Evolutionary conservation across 306 rosid genomes (phyloP).

Genomic region (Castanopsis chinensis): DNA sequence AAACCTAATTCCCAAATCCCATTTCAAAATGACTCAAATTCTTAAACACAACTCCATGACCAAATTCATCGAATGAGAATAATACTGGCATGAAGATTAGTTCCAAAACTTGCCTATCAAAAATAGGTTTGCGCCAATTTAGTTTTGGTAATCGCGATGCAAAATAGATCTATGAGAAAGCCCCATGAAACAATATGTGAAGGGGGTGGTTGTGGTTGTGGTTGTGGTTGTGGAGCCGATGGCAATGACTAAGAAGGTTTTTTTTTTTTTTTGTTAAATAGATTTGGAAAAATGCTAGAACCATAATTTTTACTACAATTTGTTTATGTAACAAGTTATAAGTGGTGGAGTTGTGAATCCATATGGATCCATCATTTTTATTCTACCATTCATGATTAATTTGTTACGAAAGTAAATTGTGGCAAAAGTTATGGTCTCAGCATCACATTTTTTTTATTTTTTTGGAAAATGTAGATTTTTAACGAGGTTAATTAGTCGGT

Average conservation of each 20-base stretch:
- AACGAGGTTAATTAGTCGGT: too few species aligned
- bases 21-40: conserved; percentile 12
- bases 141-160: conserved; percentile 9
- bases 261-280: too few species aligned
- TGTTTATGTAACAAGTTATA: too few species aligned
- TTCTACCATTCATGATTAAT: accelerated
- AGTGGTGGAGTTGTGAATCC: accelerated
- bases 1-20: conserved; percentile 15
- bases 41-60: conserved; percentile 9
- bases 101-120: conserved; percentile 11
- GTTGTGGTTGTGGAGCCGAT: too few species aligned
- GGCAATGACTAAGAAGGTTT: too few species aligned
- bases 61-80: conserved; percentile 8
- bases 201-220: too few species aligned
- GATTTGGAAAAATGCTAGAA: too few species aligned
- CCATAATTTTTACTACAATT: accelerated
- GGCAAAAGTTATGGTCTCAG: accelerated
- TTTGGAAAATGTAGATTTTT: too few species aligned
- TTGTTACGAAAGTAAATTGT: accelerated
- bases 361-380: too few species aligned
- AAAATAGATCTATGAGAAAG: conserved; percentile 18
- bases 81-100: conserved; percentile 18
- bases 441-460: too few species aligned
- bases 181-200: conserved; percentile 24
- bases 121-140: conserved; percentile 18